Evolutionary conservation across 495 filamentous ascomycete genomes (phyloP).

Genomic region (Aspergillus avenaceus): DNA sequence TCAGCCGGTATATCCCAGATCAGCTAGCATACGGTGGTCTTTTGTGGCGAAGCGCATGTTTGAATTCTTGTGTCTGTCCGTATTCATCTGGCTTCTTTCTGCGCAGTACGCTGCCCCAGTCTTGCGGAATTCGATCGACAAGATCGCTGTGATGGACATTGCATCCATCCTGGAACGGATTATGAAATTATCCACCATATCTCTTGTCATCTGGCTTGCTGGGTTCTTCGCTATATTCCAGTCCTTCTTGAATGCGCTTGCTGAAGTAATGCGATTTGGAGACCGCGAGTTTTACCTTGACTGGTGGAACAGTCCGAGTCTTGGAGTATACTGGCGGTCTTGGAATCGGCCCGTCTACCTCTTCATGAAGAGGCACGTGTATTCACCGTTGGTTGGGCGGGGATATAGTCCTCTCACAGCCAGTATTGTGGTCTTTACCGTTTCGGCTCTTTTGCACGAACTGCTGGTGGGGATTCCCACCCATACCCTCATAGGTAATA

Average conservation of each 20-base stretch:
- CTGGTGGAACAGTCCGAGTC: constrained; percentile 91
- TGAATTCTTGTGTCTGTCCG: constrained; percentile 68
- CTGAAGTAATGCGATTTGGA: constrained; percentile 84
- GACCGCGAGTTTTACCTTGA: constrained; percentile 94
- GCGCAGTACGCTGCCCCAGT: constrained; percentile 93
- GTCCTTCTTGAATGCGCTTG: constrained; percentile 79
- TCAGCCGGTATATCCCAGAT: constrained; percentile 91
- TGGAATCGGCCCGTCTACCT: constrained; percentile 98
- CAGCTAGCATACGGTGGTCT: constrained; percentile 68
- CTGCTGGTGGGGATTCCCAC: constrained; percentile 91
- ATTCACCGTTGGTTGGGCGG: constrained; percentile 75
- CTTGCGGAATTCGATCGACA: constrained; percentile 80
- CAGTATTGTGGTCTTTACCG: constrained; percentile 72
- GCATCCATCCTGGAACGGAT: constrained; percentile 79
- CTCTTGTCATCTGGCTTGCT: constrained; percentile 89
- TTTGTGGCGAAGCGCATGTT: constrained; percentile 80
- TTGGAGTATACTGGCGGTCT: constrained; percentile 87
- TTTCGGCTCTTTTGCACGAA: constrained; percentile 88
- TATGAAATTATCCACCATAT: constrained; percentile 92
- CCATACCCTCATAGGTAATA: constrained; percentile 83
- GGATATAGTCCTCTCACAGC: constrained; percentile 68
- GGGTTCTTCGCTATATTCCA: constrained; percentile 98
- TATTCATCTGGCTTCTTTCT: constrained; percentile 88
- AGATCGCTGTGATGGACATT: constrained; percentile 77
- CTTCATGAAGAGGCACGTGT: constrained; percentile 93